A percentile compares a stretch with the other conserved stretches of the same genome.
These are phyloP conservation scores for Eucalyptus polybractea DNA, from an alignment of 345 rosid genomes.

Conservation along the genomic window DNA sequence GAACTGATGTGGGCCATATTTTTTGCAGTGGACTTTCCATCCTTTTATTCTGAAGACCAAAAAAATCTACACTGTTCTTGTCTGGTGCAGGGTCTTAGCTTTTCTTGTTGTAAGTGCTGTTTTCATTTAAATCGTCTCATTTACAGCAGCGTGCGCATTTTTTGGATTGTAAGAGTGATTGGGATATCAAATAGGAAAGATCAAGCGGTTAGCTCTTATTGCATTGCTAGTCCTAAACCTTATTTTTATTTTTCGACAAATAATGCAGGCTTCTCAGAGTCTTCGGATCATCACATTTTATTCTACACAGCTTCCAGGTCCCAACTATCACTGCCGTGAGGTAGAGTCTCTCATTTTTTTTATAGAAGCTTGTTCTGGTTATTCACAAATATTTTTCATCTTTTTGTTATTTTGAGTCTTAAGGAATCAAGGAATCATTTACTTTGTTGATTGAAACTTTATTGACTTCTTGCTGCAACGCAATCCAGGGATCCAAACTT, in stretches of 20 bases:
- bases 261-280: conserved; percentile 64
- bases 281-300: conserved; percentile 89
- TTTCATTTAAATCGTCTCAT: neutral
- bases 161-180: neutral
- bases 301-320: conserved; percentile 98
- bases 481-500: conserved; percentile 71
- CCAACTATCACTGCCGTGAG: conserved; percentile 96
- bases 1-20: neutral
- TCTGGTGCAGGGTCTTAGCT: conserved; percentile 98
- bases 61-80: conserved; percentile 86
- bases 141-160: neutral
- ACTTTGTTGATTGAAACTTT: neutral
- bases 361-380: neutral
- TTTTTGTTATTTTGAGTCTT: neutral
- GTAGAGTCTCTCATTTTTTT: conserved; percentile 11
- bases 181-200: neutral
- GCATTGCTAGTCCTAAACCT: neutral
- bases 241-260: neutral
- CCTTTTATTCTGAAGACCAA: conserved; percentile 93
- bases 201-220: neutral
- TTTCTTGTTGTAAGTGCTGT: conserved; percentile 78
- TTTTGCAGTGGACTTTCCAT: conserved; percentile 97
- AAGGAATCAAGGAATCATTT: neutral
- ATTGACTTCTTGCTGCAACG: neutral
- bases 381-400: neutral